These are phyloP conservation scores for Kingdonia uniflora DNA, from an alignment of 164 flowering plant genomes.

Conservation along the genomic window DNA sequence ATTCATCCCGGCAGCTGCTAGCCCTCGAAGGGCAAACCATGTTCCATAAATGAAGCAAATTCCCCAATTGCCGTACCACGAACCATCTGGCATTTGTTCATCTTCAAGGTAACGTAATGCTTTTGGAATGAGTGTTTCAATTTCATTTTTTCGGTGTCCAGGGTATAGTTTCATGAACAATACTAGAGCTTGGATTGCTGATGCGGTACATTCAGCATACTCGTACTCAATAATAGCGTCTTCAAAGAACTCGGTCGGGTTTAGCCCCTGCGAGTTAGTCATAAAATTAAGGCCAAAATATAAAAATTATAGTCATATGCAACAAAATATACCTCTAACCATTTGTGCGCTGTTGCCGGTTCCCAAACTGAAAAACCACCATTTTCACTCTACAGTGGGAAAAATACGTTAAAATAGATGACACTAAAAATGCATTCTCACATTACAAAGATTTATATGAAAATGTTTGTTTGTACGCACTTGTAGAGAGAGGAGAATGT, in stretches of 20 bases:
- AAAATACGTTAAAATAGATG: too few species aligned
- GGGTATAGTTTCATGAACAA: too few species aligned
- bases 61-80: too few species aligned
- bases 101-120: conserved; percentile 18
- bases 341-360: conserved; percentile 1
- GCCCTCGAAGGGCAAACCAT: too few species aligned
- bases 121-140: conserved; percentile 46
- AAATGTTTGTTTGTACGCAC: conserved; percentile 30
- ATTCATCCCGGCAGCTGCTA: too few species aligned
- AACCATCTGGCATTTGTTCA: too few species aligned
- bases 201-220: conserved; percentile 98
- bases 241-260: conserved; percentile 94
- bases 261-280: conserved; percentile 73
- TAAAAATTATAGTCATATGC: too few species aligned
- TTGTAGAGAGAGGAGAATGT: conserved; percentile 63
- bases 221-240: conserved; percentile 91
- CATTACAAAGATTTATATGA: too few species aligned
- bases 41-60: too few species aligned
- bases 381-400: conserved; percentile 7
- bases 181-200: conserved; percentile 70
- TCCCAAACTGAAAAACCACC: conserved; percentile 11
- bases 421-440: too few species aligned
- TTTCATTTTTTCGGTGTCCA: conserved; percentile 66
- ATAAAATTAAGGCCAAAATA: too few species aligned
- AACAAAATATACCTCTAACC: conserved; percentile 7